Base-by-base conservation (phyloP, 1,284 basidiomycete genomes). In the Cutaneotrichosporon cutaneum region DNA sequence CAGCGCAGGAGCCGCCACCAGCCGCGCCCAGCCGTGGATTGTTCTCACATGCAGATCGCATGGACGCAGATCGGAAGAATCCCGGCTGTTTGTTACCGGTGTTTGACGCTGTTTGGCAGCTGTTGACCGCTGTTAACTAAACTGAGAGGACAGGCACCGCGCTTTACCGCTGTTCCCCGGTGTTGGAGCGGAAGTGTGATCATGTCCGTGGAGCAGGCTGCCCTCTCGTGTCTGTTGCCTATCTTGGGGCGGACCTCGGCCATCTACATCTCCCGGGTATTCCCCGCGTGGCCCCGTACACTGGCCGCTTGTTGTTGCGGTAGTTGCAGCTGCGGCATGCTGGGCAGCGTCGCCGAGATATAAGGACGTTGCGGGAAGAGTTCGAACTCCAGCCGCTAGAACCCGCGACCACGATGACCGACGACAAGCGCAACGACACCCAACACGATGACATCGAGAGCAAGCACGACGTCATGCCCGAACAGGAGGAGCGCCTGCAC, bases 401-500 rank as follows among this genome's bases (percentile, higher is more conserved):
- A 9, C 30, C 30, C 4, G 9, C 30, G 30, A 30, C 30, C 0
- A 45, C 47, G 24, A 50, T 50, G 47, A 27, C 26, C 24, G 14
- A 35, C 50, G 8, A 21, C 30, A 10, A 21, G 24, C 24, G 11
- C 14, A 3, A 27, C 13, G 35, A 36, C 35, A 36, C 9, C 10
- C 11, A 36, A 14, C 35, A 27, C 7, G 47, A 8, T 8, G 13
- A 27, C 10, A 6, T 69, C 54, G 67, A 66, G 53, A 30, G 30
- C 30, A 66, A 71, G 47, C 47, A 47, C 21, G 68, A 68, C 1
- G 58, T 68, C 35, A 57, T 61, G 24, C 35, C 58, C 24, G 26
- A 13, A 8, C n/a, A 21, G 14, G 14, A 56, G 27, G 67, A 72
- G 62, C 62, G 68, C 48, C 42, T 72, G 16, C 58, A 61, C 14